Base-by-base conservation (phyloP, 2,329 filamentous ascomycete species). In the Colletotrichum sublineola region DNA sequence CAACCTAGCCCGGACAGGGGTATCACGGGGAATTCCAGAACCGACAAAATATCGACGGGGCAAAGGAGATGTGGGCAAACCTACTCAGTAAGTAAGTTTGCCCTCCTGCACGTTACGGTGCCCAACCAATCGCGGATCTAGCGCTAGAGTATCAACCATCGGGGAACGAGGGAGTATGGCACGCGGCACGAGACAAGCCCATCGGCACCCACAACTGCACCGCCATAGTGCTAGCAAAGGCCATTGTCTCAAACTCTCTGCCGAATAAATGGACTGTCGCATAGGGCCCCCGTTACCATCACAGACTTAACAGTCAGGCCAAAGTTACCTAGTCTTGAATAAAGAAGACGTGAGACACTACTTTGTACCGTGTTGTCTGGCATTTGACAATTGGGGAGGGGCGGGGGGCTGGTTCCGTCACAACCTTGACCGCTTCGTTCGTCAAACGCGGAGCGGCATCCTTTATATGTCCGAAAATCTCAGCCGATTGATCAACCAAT, bases 21-120 rank as follows among this genome's bases (percentile, higher is more conserved):
- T 63, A 31, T 60, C n/a, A 72, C 69, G 69, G 69, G 66, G 58
- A 72, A 68, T 72, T 72, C 65, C 69, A 72, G 69, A 68, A 63
- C 69, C 65, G 69, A 72, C 69, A 60, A 29, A 71, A 68, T 71
- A 68, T 71, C 69, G 69, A 68, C 69, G 68, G 58, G 69, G 69
- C 69, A 68, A 65, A 71, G 38, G 36, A 57, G 44, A 53, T 33
- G 58, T 9, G 44, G 62, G 44, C 65, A 58, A 53, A 65, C 65
- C 53, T 60, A 65, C 63, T 42, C 63, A 8, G 67, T 42, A 68
- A 8, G 67, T 64, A 42, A 63, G 52, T 63, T 68, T 64, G 42
- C 52, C 52, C 44, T 68, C 58, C 52, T 72, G 65, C 58, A 53
- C 38, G 38, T 53, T 44, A 44, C 44, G 61, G 20, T 46, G 63